These are phyloP conservation scores for Setaria italica DNA, from an alignment of 202 grass and related monocot species.

Conservation along the genomic window DNA sequence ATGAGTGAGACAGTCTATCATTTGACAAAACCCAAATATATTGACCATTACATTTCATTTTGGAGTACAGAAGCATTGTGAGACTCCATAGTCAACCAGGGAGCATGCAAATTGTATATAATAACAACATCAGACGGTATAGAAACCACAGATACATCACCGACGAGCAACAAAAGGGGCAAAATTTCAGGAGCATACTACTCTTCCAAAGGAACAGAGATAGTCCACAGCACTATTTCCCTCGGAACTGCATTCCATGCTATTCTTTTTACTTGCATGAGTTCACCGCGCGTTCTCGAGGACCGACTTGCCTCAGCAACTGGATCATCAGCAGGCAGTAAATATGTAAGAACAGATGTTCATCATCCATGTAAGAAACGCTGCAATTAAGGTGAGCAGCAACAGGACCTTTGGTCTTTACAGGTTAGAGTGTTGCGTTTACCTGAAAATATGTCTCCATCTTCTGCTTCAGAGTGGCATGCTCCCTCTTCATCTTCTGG, in stretches of 20 bases:
- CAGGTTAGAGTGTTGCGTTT: background rate
- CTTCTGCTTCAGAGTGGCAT: slow-evolving; percentile 69
- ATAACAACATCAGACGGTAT: slow-evolving; percentile 12
- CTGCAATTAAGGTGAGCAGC: background rate
- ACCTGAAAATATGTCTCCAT: slow-evolving; percentile 81
- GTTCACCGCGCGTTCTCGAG: slow-evolving; percentile 41
- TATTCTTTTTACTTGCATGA: slow-evolving; percentile 55
- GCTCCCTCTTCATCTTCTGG: slow-evolving; percentile 71
- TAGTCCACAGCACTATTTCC: slow-evolving; percentile 14
- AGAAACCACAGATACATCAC: slow-evolving; percentile 29
- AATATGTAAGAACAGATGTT: slow-evolving; percentile 21
- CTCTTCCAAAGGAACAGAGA: slow-evolving; percentile 26
- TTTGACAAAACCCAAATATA: slow-evolving; percentile 19
- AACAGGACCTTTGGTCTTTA: background rate
- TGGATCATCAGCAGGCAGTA: slow-evolving; percentile 29
- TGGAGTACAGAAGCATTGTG: background rate
- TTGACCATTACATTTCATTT: slow-evolving; percentile 32
- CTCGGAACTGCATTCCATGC: slow-evolving; percentile 24
- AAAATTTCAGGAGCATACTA: slow-evolving; percentile 45
- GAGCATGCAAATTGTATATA: background rate
- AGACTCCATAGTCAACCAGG: background rate
- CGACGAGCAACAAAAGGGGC: slow-evolving; percentile 16
- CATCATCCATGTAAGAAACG: slow-evolving; percentile 16
- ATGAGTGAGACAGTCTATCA: background rate
- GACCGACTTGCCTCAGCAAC: slow-evolving; percentile 63